These are phyloP conservation scores for Iberis amara DNA, from an alignment of 441 rosid species.

Conservation along the genomic window DNA sequence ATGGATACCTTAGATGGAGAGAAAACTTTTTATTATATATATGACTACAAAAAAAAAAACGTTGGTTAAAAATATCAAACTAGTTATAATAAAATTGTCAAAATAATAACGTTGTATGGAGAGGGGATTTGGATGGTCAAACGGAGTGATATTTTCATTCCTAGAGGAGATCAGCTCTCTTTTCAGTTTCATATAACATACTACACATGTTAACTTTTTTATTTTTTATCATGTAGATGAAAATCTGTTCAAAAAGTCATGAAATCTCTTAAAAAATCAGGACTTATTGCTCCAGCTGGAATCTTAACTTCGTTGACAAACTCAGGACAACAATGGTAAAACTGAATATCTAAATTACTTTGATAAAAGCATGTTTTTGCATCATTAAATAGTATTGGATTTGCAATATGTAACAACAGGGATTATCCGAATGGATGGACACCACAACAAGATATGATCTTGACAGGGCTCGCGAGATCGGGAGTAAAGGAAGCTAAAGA, in stretches of 20 bases:
- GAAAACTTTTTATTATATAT: too few species aligned
- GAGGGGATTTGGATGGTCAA: conserved; percentile 98
- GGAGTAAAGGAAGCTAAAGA: conserved; percentile 44
- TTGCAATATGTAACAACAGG: conserved; percentile 43
- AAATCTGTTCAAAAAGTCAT: conserved; percentile 43
- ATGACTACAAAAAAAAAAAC: too few species aligned
- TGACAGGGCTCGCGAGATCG: conserved; percentile 55
- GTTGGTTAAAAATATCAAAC: too few species aligned
- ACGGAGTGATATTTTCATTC: conserved; percentile 78
- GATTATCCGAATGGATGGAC: conserved; percentile 97
- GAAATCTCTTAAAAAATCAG: conserved; percentile 52
- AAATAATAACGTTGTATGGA: too few species aligned
- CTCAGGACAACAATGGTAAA: conserved; percentile 76
- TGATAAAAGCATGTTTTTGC: background rate
- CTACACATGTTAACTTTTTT: too few species aligned
- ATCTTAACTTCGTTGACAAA: conserved; percentile 63
- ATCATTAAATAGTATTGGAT: background rate
- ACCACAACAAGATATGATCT: conserved; percentile 37
- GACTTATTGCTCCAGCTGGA: conserved; percentile 60
- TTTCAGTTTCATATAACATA: too few species aligned
- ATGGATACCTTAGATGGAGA: too few species aligned
- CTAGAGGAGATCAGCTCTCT: conserved; percentile 87
- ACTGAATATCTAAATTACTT: background rate
- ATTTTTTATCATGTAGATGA: conserved; percentile 21
- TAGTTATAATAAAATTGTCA: too few species aligned